Evolutionary conservation across 169 alveolate genomes (phyloP), one percentile per base, ranked within the genome.

Genomic region (Plasmodium ovale): DNA sequence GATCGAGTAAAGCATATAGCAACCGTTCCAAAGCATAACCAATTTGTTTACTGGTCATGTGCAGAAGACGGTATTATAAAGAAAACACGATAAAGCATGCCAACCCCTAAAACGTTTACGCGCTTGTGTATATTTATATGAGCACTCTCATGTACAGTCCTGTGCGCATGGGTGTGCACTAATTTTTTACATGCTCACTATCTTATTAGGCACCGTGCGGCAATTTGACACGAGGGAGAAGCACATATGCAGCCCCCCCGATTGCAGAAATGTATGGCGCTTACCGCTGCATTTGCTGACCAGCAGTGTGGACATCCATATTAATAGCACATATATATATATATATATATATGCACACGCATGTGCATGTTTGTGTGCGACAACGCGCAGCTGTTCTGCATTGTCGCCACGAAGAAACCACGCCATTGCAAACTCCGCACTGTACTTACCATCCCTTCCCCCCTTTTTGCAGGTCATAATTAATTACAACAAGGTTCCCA

Each of bases 1-100:
- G 87, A 42, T 9, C 35, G 87, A 0, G 93, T 88, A 31, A 88
- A 65, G 23, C 73, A 88, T 54, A n/a, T 88, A n/a, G 93, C 93
- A n/a, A 73, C 93, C 47, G 39, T 88, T 12, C 93, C 93, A 16
- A 87, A 49, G 35, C 58, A 27, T n/a, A 68, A 74, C 54, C 65
- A 60, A 35, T 16, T 27, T 62, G 37, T 88, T 14, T 88, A 77
- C 54, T 88, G 93, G 93, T 62, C 91, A 0, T 87, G 91, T 23
- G 19, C 84, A 3, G 93, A 88, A 3, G 93, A 88, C 60, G 93
- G 93, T 88, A 69, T 29, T 21, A 16, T 25, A 60, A 6, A 60
- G 31, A 60, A 60, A 3, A 29, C 19, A 56, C 19, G 12, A 47
- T 4, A 47, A n/a, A n/a, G n/a, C n/a, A n/a, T n/a, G n/a, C n/a